Percentiles rank a stretch among this genome's conserved stretches.
Evolutionary conservation across 2,329 filamentous ascomycete genomes (phyloP).

Genomic region (Aspergillus arachidicola): DNA sequence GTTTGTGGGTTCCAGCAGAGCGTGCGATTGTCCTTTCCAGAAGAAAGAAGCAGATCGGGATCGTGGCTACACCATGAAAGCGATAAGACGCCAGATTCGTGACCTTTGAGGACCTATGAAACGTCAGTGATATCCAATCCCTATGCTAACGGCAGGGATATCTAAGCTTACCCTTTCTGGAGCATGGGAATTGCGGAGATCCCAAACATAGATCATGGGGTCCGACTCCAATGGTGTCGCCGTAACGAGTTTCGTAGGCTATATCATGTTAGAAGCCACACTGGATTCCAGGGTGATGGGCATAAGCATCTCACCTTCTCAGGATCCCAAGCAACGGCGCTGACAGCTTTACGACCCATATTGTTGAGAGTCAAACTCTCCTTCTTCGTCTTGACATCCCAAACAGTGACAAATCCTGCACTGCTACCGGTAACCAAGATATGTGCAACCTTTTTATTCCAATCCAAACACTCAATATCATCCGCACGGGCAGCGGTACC

Average conservation of each 20-base stretch:
- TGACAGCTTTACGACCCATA: conserved; percentile 85
- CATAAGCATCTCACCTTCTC: conserved; percentile 61
- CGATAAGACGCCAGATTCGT: conserved; percentile 90
- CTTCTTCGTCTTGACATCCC: conserved; percentile 98
- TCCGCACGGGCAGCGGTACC: conserved; percentile 86
- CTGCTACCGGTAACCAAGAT: conserved; percentile 93
- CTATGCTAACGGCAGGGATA: background rate
- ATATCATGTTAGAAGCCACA: conserved; percentile 21
- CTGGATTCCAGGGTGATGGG: background rate
- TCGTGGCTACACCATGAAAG: conserved; percentile 96
- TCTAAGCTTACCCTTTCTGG: conserved; percentile 64
- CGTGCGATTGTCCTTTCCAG: conserved; percentile 94
- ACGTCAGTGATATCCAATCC: conserved; percentile 17
- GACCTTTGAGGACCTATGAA: conserved; percentile 74
- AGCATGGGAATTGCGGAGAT: conserved; percentile 92
- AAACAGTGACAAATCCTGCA: conserved; percentile 94
- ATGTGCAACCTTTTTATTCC: conserved; percentile 97
- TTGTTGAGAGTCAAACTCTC: conserved; percentile 93
- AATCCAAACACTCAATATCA: conserved; percentile 94
- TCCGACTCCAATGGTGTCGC: conserved; percentile 87
- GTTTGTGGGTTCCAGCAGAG: conserved; percentile 96
- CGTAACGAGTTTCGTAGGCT: conserved; percentile 87
- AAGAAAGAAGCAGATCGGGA: conserved; percentile 83
- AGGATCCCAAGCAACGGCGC: conserved; percentile 95
- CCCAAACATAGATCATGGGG: conserved; percentile 89